Base-by-base conservation (phyloP, 179 eudicot species). In the Silene coronaria region DNA sequence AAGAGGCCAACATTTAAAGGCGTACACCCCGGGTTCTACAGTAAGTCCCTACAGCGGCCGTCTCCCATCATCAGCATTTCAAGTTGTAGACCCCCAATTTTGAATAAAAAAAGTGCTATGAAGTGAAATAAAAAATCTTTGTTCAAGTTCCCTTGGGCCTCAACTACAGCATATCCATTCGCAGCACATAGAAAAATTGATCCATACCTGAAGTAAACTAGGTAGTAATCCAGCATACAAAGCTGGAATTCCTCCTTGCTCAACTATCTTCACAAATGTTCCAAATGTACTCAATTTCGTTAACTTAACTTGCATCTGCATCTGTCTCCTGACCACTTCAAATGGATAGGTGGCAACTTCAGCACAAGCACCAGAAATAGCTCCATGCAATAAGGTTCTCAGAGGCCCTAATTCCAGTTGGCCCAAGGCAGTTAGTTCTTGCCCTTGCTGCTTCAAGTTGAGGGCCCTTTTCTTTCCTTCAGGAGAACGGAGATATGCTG, bases 261-360 rank as follows among this genome's bases (percentile, higher is more conserved):
- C 92, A 5, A 93, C 89, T 69, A 96, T 84, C 79, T 88, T 92
- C 46, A 85, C 71, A 79, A 87, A 88, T 70, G 99, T 93, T 36
- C 86, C 87, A 36, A 87, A 76, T 9, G 97, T 83, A 80, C 90
- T 90, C 88, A 93, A 79, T 77, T 84, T 86, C 63, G 88, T 79
- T 72, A 82, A 88, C n/a, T 77, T 79, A 70, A 80, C 91, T 84
- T 96, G 97, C 97, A 93, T 86, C 82, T 92, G 99, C 80, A 96
- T 96, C 82, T 83, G 91, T 80, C 97, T 89, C 81, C 97, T 91
- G 21, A 96, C 86, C 71, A 93, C 97, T 83, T 89, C 99, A 83
- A 92, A 91, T 3, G 99, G 97, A 77, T 96, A 96, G 16, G 99
- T 96, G 75, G 97, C 95, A 82, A 88, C 96, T 87, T 96, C 99